A percentile compares a stretch with the other conserved stretches of the same genome.
These are phyloP conservation scores for Dothideomycetes sp. DNA, from an alignment of 2,329 filamentous ascomycete species.

Conservation along the genomic window DNA sequence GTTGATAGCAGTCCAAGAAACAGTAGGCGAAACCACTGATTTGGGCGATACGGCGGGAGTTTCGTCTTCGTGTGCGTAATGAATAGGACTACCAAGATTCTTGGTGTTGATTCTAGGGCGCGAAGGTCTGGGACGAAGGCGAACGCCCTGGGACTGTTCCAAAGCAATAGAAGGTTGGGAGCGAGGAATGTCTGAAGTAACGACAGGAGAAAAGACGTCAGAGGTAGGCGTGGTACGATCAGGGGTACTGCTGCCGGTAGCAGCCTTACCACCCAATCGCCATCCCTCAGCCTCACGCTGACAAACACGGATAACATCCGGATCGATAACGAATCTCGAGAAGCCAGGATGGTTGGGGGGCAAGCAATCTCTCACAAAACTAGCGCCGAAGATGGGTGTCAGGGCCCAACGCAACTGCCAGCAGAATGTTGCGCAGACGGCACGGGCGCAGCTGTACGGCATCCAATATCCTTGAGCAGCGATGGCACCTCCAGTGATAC, in stretches of 20 bases:
- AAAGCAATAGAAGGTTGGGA: slow-evolving; percentile 18
- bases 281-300: slow-evolving; percentile 30
- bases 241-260: neutral
- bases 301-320: slow-evolving; percentile 30
- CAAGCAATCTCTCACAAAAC: slow-evolving; percentile 67
- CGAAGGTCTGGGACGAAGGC: slow-evolving; percentile 13
- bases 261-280: slow-evolving; percentile 16
- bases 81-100: slow-evolving; percentile 3
- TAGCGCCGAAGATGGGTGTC: slow-evolving; percentile 79
- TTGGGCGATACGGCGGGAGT: slow-evolving; percentile 25
- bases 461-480: slow-evolving; percentile 97
- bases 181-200: slow-evolving; percentile 15
- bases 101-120: slow-evolving; percentile 19
- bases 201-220: neutral
- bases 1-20: slow-evolving; percentile 24
- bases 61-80: neutral
- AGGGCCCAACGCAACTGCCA: slow-evolving; percentile 72
- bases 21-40: slow-evolving; percentile 14
- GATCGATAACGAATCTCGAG: slow-evolving; percentile 32
- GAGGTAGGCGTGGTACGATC: neutral
- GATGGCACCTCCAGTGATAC: slow-evolving; percentile 87
- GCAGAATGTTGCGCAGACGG: slow-evolving; percentile 85
- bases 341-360: slow-evolving; percentile 52
- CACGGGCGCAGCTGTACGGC: slow-evolving; percentile 77
- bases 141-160: slow-evolving; percentile 1